A percentile compares a stretch with the other conserved stretches of the same genome.
Evolutionary conservation across 306 rosid genomes (phyloP).

Genomic region (Parietaria judaica): DNA sequence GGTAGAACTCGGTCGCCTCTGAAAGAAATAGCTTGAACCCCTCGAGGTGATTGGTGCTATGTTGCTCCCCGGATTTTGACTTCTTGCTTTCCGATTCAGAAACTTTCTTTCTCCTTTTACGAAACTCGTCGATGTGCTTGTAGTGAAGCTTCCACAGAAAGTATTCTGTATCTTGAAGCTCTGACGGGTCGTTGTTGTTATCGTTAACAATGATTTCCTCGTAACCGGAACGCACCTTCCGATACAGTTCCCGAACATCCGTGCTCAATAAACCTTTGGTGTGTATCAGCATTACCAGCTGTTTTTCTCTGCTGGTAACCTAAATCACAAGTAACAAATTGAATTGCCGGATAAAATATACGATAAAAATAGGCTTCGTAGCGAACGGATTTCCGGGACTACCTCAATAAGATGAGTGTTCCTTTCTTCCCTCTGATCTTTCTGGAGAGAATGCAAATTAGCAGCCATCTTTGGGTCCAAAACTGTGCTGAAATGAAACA

Average conservation of each 20-base stretch:
- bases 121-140: conserved; percentile 90
- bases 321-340: conserved; percentile 22
- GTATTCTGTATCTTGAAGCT: conserved; percentile 88
- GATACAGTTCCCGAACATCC: conserved; percentile 58
- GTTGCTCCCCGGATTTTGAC: conserved; percentile 21
- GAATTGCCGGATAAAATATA: conserved; percentile 9
- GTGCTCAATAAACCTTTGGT: conserved; percentile 58
- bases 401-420: conserved; percentile 44
- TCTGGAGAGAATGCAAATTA: conserved; percentile 21
- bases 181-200: conserved; percentile 25
- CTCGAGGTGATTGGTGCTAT: conserved; percentile 25
- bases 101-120: conserved; percentile 59
- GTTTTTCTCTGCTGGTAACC: conserved; percentile 63
- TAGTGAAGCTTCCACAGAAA: conserved; percentile 94
- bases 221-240: conserved; percentile 49
- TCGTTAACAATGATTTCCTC: conserved; percentile 50
- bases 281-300: conserved; percentile 60
- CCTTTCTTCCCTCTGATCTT: conserved; percentile 35
- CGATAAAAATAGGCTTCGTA: background rate
- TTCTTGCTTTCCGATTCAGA: conserved; percentile 30
- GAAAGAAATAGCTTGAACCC: conserved; percentile 62
- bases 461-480: conserved; percentile 30
- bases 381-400: background rate
- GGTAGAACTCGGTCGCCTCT: conserved; percentile 72
- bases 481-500: background rate